phyloP scores from a whole-genome alignment of 2,329 filamentous ascomycete genomes.

The Zopfia rhizophila region DNA sequence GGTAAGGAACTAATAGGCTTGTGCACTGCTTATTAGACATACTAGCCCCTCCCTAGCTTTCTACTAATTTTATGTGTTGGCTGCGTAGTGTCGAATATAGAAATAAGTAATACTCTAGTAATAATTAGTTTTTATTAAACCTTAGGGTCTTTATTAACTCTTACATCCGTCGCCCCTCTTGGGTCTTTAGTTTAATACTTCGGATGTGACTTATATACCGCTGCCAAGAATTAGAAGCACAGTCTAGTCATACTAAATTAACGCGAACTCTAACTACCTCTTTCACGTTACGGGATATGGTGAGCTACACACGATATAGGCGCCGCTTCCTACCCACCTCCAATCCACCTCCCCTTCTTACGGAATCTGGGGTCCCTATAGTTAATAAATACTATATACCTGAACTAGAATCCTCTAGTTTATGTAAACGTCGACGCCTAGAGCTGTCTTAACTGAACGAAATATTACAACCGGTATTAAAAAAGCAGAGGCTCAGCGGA shows the following conservation, averaged over 20 bases:
- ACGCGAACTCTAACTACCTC: slow-evolving; percentile 5
- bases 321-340: slow-evolving; percentile 20
- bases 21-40: too few relatives aligned
- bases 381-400: slow-evolving; percentile 22
- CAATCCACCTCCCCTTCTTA: slow-evolving; percentile 10
- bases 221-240: slow-evolving; percentile 13
- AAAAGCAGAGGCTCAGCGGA: slow-evolving; percentile 18
- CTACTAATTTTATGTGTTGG: too few relatives aligned
- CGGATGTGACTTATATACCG: slow-evolving; percentile 17
- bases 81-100: too few relatives aligned
- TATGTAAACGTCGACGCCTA: slow-evolving; percentile 23
- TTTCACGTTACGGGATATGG: slow-evolving; percentile 12
- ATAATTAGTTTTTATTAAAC: too few relatives aligned
- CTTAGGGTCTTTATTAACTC: too few relatives aligned
- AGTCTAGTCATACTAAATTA: slow-evolving; percentile 6
- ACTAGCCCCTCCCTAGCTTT: too few relatives aligned
- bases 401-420: too few relatives aligned
- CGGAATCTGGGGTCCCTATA: slow-evolving; percentile 10
- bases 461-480: slow-evolving; percentile 19
- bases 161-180: too few relatives aligned
- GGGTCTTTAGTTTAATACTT: too few relatives aligned
- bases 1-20: too few relatives aligned
- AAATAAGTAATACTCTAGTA: too few relatives aligned
- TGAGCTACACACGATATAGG: slow-evolving; percentile 18
- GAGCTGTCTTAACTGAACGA: slow-evolving; percentile 16